Base-by-base conservation (phyloP, 768 basidiomycete genomes). In the Rhizopogon rudus region DNA sequence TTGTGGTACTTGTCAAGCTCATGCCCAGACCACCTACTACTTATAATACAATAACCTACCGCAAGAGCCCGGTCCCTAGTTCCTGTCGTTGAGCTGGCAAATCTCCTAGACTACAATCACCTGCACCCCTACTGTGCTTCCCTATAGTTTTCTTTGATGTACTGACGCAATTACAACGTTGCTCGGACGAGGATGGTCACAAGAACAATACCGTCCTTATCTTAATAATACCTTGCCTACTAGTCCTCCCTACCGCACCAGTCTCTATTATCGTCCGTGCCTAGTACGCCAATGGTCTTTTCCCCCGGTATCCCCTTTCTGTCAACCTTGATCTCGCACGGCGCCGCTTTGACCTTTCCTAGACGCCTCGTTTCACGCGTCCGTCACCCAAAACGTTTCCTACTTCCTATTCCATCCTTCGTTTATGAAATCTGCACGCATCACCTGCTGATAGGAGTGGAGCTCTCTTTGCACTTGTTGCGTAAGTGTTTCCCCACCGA, bases 381-480 rank as follows among this genome's bases (percentile, higher is more conserved):
- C 33, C 31, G 25, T 44, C 46, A 17, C 16, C 50, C 39, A 28
- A 45, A 28, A 33, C n/a, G 25, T 49, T 43, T 13, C 8, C 37
- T 28, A 42, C 44, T 22, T 40, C 42, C 33, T 44, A 33, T 37
- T 35, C 51, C 49, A 46, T 53, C 51, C 31, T 50, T 53, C 17
- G 25, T 16, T 48, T 25, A 61, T 57, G 51, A 59, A 49, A 57
- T 49, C 56, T 50, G 51, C 56, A 14, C 50, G 56, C 42, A 61
- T 57, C 64, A 54, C 22, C 44, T 51, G 31, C 48, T 60, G 61
- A 66, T 68, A 62, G 60, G 57, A 64, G 65, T 63, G 53, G 59
- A 50, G 61, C 44, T 50, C 8, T 43, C 3, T 25, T 4, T 42
- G 31, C 10, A 33, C 31, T 20, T 17, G 20, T 56, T 42, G 41